Evolutionary conservation across 768 basidiomycete genomes (phyloP), one percentile per base, ranked within the genome.

Genomic region (Amanita exitialis): DNA sequence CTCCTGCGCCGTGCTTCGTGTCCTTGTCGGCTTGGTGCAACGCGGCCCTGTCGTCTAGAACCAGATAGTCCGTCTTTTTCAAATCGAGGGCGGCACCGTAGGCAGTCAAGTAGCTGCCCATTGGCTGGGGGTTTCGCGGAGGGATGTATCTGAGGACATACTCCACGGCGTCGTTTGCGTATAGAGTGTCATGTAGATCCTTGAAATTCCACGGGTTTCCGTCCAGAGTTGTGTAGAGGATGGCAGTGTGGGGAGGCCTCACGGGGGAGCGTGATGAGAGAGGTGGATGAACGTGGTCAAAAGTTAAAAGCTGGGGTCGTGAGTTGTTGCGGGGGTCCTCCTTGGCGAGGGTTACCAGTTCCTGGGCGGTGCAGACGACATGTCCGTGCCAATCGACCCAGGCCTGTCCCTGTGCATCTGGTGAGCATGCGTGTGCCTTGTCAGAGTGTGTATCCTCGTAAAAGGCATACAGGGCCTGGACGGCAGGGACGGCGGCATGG

Each of bases 1-100:
- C 42, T 7, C 16, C 41, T 27, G 5, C 3, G 3, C 30, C n/a
- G 28, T 53, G 43, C 32, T 16, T 53, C 27, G 15, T 38, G 18
- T 38, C 27, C 51, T 42, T 28, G 38, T 30, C 34, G 9, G 8
- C 20, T 12, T 34, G n/a, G 4, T 12, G n/a, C 13, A 32, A 53
- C 13, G 32, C 13, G 13, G 76, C 64, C 41, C 96, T 72, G 63
- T 99, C 96, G 61, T 99, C 96, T 6, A 97, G 69, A 3, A 86
- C 92, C 10, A 97, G 77, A 62, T 98, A 99, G 59, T 99, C 96
- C 75, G 81, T 96, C 70, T 94, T 96, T 73, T 99, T 99, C 58
- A 99, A 66, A 57, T 95, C 91, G 48, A 99, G 70, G 18, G 86
- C 76, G 6, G 94, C 94, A 3, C 96, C 96, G 58, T 91, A 99